A percentile compares a stretch with the other conserved stretches of the same genome.
Conservation (phyloP, 441 rosid genomes). For the Omphalea diandra region DNA sequence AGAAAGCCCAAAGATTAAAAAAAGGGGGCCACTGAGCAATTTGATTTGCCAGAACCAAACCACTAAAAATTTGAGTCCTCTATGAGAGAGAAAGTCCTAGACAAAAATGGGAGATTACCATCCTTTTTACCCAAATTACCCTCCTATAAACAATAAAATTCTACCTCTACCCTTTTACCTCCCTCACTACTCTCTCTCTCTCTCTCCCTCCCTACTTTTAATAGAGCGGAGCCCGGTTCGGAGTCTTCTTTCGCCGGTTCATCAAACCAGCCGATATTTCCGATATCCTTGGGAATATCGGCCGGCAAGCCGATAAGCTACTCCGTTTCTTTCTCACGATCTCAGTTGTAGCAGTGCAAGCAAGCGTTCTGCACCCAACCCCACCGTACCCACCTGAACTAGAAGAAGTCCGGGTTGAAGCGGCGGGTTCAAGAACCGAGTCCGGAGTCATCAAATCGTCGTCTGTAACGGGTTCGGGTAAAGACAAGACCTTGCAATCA, state of each 20-base stretch:
- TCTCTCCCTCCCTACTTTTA: slow-evolving; percentile 22
- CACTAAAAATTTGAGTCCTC: background rate
- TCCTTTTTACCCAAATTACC: slow-evolving; percentile 18
- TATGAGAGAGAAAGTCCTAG: slow-evolving; percentile 9
- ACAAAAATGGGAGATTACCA: slow-evolving; percentile 37
- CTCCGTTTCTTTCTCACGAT: slow-evolving; percentile 79
- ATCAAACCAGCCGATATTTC: slow-evolving; percentile 50
- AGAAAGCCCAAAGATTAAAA: background rate
- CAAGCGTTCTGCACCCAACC: slow-evolving; percentile 48
- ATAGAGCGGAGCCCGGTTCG: slow-evolving; percentile 82
- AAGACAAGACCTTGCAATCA: slow-evolving; percentile 59
- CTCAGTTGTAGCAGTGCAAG: slow-evolving; percentile 69
- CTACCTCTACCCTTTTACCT: background rate
- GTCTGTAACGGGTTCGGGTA: slow-evolving; percentile 49
- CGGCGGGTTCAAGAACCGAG: slow-evolving; percentile 58
- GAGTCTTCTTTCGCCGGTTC: slow-evolving; percentile 76
- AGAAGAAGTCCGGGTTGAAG: slow-evolving; percentile 53
- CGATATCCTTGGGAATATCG: slow-evolving; percentile 37
- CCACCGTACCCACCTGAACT: slow-evolving; percentile 50
- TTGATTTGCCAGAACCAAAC: slow-evolving; percentile 19
- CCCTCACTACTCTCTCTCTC: background rate
- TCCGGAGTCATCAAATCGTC: slow-evolving; percentile 56
- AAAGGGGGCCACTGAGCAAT: slow-evolving; percentile 15
- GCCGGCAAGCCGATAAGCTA: slow-evolving; percentile 50
- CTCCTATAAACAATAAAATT: background rate